Evolutionary conservation across 2,329 filamentous ascomycete genomes (phyloP), one percentile per base, ranked within the genome.

Genomic region (Rutstroemia sp.): DNA sequence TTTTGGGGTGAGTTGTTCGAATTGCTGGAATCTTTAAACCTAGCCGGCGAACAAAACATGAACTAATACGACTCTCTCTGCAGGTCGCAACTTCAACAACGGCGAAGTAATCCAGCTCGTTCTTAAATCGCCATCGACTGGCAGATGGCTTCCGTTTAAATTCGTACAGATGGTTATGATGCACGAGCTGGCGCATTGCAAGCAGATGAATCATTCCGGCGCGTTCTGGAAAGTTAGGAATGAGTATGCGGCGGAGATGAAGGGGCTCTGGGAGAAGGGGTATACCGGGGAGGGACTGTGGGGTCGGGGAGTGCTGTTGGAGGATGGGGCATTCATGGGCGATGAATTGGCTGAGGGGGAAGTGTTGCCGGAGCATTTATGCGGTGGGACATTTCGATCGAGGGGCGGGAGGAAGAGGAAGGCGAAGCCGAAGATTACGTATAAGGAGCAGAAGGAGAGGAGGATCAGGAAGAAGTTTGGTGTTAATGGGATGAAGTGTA

Each of bases 151-250:
- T 21, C 87, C 88, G 0, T 91, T 94, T 67, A 77, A 83, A 59
- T 90, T 91, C 67, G 88, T 95, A 16, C 88, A 94, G 71, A 92
- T 94, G 88, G 89, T 95, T 62, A 95, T 95, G 90, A 92, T 95
- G 82, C 90, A 95, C 69, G 77, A 77, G 67, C 75, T 95, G 30
- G 89, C 89, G 3, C 89, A 95, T 70, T 92, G 88, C 76, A 87
- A 89, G 70, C 86, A 95, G 69, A 95, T 95, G 91, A 95, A 95
- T 69, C 90, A 95, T 69, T 87, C 84, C 1, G 79, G 81, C 55
- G 83, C 81, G 2, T 95, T 95, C 66, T 95, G 90, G 89, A 79
- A 80, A 9, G 86, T 92, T 17, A 77, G 89, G 48, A 88, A 94
- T 69, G 73, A 76, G 44, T 94, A 88, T 67, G 85, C 88, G 1